Conservation (phyloP, 2,329 filamentous ascomycete species). For the Cytospora paraplurivora region DNA sequence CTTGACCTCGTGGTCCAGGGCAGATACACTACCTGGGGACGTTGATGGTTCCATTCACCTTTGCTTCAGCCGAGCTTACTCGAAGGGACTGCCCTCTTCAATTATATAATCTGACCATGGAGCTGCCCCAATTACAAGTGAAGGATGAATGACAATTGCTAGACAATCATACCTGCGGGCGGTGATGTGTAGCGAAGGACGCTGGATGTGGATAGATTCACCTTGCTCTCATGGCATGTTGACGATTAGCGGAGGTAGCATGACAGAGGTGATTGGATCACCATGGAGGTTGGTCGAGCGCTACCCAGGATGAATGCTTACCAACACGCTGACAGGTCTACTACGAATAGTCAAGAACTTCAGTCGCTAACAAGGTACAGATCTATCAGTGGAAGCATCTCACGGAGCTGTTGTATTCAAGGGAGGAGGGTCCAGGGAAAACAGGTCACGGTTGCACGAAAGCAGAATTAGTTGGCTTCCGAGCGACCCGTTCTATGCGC, state of each 20-base stretch:
- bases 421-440: neutral
- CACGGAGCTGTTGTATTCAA: neutral
- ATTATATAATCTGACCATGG: neutral
- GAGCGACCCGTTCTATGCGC: neutral
- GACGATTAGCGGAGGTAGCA: neutral
- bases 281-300: no score
- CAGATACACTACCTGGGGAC: conserved; percentile 2
- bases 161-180: neutral
- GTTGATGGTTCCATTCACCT: neutral
- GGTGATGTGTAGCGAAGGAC: neutral
- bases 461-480: neutral
- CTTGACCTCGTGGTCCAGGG: neutral
- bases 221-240: neutral
- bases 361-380: no score
- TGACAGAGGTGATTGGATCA: no score
- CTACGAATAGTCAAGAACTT: no score
- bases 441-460: neutral
- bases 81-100: neutral
- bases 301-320: no score
- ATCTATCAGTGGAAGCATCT: neutral
- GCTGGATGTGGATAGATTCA: neutral
- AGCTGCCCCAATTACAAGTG: neutral
- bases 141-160: neutral
- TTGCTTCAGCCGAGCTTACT: neutral
- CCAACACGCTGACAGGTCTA: no score